Base-by-base conservation (phyloP, 163 green algal species). In the Scenedesmus sp. region DNA sequence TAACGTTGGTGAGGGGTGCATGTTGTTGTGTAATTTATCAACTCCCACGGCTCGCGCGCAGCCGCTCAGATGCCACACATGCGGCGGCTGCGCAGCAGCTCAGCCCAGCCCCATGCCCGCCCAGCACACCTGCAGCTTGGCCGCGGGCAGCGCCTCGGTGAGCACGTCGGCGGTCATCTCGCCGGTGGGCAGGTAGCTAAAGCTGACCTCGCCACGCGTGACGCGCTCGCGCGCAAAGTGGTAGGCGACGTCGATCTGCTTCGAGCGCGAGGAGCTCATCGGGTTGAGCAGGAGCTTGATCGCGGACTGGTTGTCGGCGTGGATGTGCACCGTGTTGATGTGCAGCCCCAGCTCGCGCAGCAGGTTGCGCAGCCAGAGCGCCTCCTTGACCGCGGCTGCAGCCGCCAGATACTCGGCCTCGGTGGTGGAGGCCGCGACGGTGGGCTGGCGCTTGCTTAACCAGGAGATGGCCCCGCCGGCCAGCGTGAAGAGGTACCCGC, bases 331-430 rank as follows among this genome's bases (percentile, higher is more conserved):
- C 15, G 22, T 26, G 15, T 10, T 20, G 4, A 34, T 42, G 20
- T n/a, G n/a, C 4, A 18, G 60, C 50, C 51, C 56, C 5, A 89
- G 60, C 7, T 86, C 81, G 3, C 29, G 7, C 0, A 84, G 6
- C 24, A 89, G 69, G 10, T 62, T 84, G 1, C 75, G 42, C 13
- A 89, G 65, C 75, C 79, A 87, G 13, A 87, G 24, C 20, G 64
- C 81, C 26, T 87, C 81, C 60, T 83, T 84, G n/a, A 64, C 57
- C 3, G 71, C 74, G 0, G 14, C 4, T 36, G 62, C 39, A 15
- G 84, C 81, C 18, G 75, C 86, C 72, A 88, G 87, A 63, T 88
- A 88, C 57, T 90, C 82, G 20, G 85, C 77, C 73, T 90, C 82
- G 9, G 63, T 56, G 22, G 80, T 88, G 63, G 14, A 18, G 86